Evolutionary conservation across 352 stramenopile species (phyloP), one percentile per base, ranked within the genome.

Genomic region (Pelagophyceae sp.): DNA sequence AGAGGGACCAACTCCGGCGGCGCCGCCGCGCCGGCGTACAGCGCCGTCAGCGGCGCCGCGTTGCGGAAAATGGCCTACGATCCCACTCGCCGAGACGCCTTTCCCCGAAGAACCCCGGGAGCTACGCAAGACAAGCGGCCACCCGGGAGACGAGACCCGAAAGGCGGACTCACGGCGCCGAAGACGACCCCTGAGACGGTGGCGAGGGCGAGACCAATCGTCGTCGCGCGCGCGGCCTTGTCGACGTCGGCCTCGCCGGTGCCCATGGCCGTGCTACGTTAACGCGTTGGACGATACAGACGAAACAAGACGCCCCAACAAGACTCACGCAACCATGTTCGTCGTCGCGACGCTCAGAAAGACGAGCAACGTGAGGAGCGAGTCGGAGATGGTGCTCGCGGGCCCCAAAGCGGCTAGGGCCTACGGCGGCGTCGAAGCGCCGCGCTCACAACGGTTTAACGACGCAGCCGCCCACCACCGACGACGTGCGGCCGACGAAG

Each of bases 291-390:
- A n/a, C n/a, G n/a, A n/a, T n/a, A n/a, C n/a, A n/a, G n/a, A n/a
- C n/a, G n/a, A n/a, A n/a, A n/a, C n/a, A n/a, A n/a, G 63, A 45
- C 67, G 29, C 64, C 31, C 35, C n/a, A 17, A 37, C 31, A 38
- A 19, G 15, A 6, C 33, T 1, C 67, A 20, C 67, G 67, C 33
- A 23, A 74, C 67, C 11, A 85, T 61, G 61, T 84, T 84, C 27
- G 82, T 85, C n/a, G 79, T 82, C 35, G 80, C 82, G 23, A 85
- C 78, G 11, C 79, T 75, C 45, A 85, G 45, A 60, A 85, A 85
- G 19, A 80, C 77, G 70, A 81, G 81, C 45, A 83, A 65, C 58
- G 81, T 83, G 5, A 81, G 72, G 5, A 83, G 65, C n/a, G 58
- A 78, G 60, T 85, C 82, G 74, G 77, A 82, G 15, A 84, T 51